A percentile compares a stretch with the other conserved stretches of the same genome.
These are phyloP conservation scores for Botrytis sinoallii DNA, from an alignment of 2,329 filamentous ascomycete genomes.

Conservation along the genomic window DNA sequence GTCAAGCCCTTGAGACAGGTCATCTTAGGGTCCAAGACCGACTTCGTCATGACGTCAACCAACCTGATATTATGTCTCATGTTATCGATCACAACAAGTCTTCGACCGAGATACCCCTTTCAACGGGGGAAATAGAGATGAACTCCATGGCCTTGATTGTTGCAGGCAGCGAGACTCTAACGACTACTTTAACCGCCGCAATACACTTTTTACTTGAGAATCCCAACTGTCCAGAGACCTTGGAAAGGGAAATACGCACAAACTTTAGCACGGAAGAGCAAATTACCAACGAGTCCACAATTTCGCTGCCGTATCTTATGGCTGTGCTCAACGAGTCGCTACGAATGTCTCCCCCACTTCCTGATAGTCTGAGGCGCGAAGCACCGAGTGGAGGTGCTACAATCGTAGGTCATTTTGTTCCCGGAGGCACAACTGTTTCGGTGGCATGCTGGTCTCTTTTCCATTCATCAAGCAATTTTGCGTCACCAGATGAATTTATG, in stretches of 20 bases:
- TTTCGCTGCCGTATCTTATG: neutral
- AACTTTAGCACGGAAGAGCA: neutral
- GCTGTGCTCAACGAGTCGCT: neutral
- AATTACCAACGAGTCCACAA: neutral
- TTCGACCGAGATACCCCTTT: neutral
- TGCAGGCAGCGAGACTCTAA: conserved; percentile 10
- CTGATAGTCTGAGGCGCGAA: neutral
- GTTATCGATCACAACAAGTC: neutral
- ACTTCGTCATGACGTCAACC: neutral
- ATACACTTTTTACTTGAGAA: neutral
- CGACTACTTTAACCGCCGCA: neutral
- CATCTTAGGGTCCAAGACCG: neutral
- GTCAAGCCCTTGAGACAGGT: neutral
- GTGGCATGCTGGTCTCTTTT: neutral
- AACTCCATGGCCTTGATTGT: neutral
- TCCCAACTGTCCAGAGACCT: neutral
- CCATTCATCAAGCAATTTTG: neutral
- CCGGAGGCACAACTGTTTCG: neutral
- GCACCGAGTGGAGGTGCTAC: neutral
- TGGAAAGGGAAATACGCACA: neutral
- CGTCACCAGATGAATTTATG: neutral
- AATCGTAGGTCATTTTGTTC: neutral
- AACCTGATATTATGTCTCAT: neutral
- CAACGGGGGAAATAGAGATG: neutral
- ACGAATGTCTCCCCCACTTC: neutral